Base-by-base conservation (phyloP, 2,329 filamentous ascomycete species). In the Fusarium torulosum region DNA sequence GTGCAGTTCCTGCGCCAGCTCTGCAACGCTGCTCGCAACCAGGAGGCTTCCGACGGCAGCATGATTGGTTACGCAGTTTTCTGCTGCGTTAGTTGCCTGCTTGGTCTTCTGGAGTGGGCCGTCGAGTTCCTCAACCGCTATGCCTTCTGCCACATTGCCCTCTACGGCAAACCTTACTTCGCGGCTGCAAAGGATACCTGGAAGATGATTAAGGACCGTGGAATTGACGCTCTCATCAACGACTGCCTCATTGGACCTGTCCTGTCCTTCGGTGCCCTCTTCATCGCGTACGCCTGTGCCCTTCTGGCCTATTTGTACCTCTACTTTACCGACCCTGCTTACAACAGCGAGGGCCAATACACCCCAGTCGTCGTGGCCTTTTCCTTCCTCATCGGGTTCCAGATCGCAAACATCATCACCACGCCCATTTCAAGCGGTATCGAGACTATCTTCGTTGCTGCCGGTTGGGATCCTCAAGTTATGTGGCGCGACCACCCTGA, bases 101-200 rank as follows among this genome's bases (percentile, higher is more conserved):
- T 97, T 57, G 81, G 86, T 4, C 74, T 97, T 3, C 80, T 97
- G 3, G 88, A 97, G 70, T 97, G 95, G 94, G 90, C 90, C 1
- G 88, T 96, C 1, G 85, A 93, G 67, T 96, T 97, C 74, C 84
- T 97, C 80, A 98, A 98, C 80, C 89, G 93, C 71, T 97, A 96
- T 71, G 94, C 94, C 1, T 97, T 96, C 79, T 94, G 90, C 29
- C 93, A 97, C 75, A 97, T 98, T 74, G 94, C 95, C 0, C 84
- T 97, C 0, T 97, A 97, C 75, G 95, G 95, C 19, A 96, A 96
- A 78, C 82, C 91, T 1, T 98, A 97, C 76, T 86, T 97, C 54
- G 84, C 88, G 1, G 92, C 94, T 0, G 94, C 94, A 35, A 97
- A 96, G 80, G 92, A 93, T 71, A 97, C 93, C 0, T 97, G 93